Base-by-base conservation (phyloP, 1,284 basidiomycete species). In the Neolentinus lepideus region DNA sequence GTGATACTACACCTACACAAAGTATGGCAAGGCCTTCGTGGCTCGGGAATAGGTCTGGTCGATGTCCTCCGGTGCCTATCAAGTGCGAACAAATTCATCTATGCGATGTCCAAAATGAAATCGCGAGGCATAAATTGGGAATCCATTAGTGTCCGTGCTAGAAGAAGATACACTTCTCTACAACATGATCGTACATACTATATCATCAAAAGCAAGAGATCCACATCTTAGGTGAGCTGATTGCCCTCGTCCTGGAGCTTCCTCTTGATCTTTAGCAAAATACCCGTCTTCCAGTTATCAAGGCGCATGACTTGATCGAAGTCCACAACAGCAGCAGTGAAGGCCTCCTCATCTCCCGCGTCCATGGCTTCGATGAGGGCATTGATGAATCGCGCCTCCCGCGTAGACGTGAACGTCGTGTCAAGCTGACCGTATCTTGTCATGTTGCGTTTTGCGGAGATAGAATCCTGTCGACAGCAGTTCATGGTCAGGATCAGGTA, bases 231-330 rank as follows among this genome's bases (percentile, higher is more conserved):
- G 3, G 38, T 43, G 38, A 43, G 38, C 16, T 21, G 16, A 16
- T 21, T 43, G 38, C 38, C 38, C 24, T 50, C 82, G 54, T 83
- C 81, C 57, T 88, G 79, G 57, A 97, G 83, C 26, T 78, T 75
- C 67, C 80, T 83, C 80, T 97, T 98, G 70, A 97, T 86, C 73
- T 89, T 89, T 64, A 97, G 74, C 62, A 98, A 69, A 53, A 98
- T 87, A 33, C 72, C 77, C 36, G 94, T 97, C 81, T 97, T 97
- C 93, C 93, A 97, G 71, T 90, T 90, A 71, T 98, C 94, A 64
- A 98, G 72, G 72, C 92, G 93, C 45, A 84, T 89, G 58, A 96
- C 81, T 66, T 92, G 85, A 69, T 96, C 93, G 67, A 84, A 97
- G 67, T 93, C 90, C 52, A 82, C 81, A 19, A 94, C 85, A 16